Evolutionary conservation across 2,329 filamentous ascomycete genomes (phyloP), one percentile per base, ranked within the genome.

Genomic region (Claviceps fusiformis): DNA sequence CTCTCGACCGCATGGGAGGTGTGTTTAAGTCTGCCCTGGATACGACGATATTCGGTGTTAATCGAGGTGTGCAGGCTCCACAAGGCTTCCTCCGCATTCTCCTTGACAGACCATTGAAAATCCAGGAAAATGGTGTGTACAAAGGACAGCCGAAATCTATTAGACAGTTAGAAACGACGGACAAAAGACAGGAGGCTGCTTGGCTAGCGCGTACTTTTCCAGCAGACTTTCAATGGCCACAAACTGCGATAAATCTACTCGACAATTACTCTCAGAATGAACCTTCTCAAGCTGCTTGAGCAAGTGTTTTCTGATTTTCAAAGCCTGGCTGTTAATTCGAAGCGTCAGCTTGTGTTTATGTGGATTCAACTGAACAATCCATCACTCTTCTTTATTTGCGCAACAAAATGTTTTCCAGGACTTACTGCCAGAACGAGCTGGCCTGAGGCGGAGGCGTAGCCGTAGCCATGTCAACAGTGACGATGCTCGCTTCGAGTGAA

Each of bases 21-120:
- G 52, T 73, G 69, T 58, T 74, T 73, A 50, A 82, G 72, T 61
- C 77, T 78, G 61, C 76, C 74, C 59, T 92, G 73, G 55, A 82
- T 75, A 64, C 83, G 85, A 64, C 88, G 81, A 71, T 92, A 95
- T 65, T 85, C 82, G 62, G 76, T 78, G 67, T 93, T 95, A 67
- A 95, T 83, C 62, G 81, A 79, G 58, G 80, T 78, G 70, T 97
- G 92, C 54, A 82, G 79, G 58, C 82, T 76, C 92, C 92, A 97
- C 50, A 97, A 78, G 58, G 76, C 78, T 56, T 74, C 70, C 68
- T 95, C 89, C 53, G 86, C 78, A 55, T 82, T 77, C 59, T 82
- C 77, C 59, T 75, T 73, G 58, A 74, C 76, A 52, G 85, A 83
- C 70, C 79, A 82, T 59, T 81, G 74, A 64, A 88, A 82, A 68